Base-by-base conservation (phyloP, 805 yeast species). In the Yarrowia sp. region DNA sequence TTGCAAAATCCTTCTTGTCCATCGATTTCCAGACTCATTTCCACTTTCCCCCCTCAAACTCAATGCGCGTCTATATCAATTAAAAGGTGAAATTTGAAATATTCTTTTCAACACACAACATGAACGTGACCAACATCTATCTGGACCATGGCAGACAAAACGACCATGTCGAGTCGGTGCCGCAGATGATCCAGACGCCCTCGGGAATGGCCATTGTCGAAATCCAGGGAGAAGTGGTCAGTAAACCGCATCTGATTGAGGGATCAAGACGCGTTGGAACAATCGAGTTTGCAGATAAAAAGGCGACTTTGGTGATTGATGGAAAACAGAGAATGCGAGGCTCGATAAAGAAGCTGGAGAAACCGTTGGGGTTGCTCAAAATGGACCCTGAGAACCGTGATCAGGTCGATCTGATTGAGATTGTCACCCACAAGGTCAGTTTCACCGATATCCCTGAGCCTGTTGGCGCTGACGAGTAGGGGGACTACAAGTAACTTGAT, bases 171-270 rank as follows among this genome's bases (percentile, higher is more conserved):
- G 65, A 65, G 10, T 41, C 41, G 15, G 43, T 65, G 15, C 68
- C 68, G 1, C 43, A 42, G 26, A 19, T 35, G 32, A 52, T 65
- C 42, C 42, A 19, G 22, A 65, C 68, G 15, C 68, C 68, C 0
- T 65, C 68, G 11, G 68, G 68, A 7, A 50, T 65, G 59, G 61
- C 61, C 15, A 52, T 65, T 41, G 68, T 65, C 19, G 68, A 65
- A 42, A 65, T 65, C 42, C 68, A 65, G 63, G 68, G 68, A 12
- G 68, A 52, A 12, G 43, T 65, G 22, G 56, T 48, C 46, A 63
- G 55, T 19, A 41, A 42, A 8, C 22, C 50, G 9, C 49, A 49
- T 32, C 12, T 52, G 11, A 5, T n/a, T 19, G 68, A 65, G 35
- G 68, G 61, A 52, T 42, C 59, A 14, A 43, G 68, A 53, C 50